Base-by-base conservation (phyloP, 768 basidiomycete species). In the Auricularia sp. region DNA sequence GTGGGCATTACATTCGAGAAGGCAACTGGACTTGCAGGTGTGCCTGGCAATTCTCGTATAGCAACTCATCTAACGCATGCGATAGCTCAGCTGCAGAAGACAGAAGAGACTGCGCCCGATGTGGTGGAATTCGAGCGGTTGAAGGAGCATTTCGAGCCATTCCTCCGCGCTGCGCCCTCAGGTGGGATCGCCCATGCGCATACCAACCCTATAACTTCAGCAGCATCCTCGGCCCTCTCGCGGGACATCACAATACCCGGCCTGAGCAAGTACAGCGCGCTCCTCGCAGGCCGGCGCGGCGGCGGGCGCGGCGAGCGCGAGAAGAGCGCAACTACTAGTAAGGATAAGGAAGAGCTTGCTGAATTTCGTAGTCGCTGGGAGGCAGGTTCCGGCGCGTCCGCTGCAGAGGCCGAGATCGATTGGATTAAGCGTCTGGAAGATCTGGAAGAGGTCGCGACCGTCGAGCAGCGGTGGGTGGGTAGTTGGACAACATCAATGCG, bases 91-190 rank as follows among this genome's bases (percentile, higher is more conserved):
- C 77, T 98, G 34, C 94, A 97, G 72, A 93, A 89, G 75, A 84
- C 82, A 65, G 90, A 96, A 79, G 91, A 95, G 70, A 87, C 87
- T 29, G 87, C 88, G 0, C 86, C 89, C 10, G 93, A 91, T 64
- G 83, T 85, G 11, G 77, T 93, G 67, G 95, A 97, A 75, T 94
- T 97, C 71, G 97, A 99, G 69, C 84, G 88, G 66, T 75, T 99
- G 70, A 96, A 96, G 77, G 93, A 97, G 70, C 95, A 98, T 75
- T 94, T 98, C 78, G 97, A 98, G 73, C 90, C 93, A 64, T 90
- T 92, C 79, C 78, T 99, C 75, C 87, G 93, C 76, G 84, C 88
- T 68, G 77, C 82, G 59, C 78, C 83, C 78, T 84, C 87, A 79
- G 87, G 88, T 77, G 56, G 29, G 56, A 59, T 59, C 56, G 56